Conservation (phyloP, 2,329 filamentous ascomycete genomes). For the Aspergillus costaricaensis region DNA sequence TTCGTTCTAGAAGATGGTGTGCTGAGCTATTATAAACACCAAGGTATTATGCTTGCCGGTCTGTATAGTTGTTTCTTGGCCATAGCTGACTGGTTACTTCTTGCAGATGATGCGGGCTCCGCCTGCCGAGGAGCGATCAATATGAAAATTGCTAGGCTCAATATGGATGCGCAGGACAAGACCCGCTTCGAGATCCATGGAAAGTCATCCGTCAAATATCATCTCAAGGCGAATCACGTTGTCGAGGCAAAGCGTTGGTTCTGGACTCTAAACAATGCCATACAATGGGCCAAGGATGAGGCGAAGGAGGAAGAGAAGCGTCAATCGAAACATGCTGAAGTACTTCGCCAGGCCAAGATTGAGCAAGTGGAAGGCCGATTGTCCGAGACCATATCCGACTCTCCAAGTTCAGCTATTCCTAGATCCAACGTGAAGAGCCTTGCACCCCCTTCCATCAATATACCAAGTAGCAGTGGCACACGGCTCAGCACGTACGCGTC, state of each 20-base stretch:
- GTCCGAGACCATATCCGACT: constrained; percentile 47
- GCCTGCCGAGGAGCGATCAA: constrained; percentile 98
- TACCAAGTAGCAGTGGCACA: constrained; percentile 43
- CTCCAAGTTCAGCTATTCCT: constrained; percentile 28
- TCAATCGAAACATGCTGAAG: constrained; percentile 71
- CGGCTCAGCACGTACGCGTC: constrained; percentile 53
- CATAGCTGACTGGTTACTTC: constrained; percentile 20
- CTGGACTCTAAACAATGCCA: constrained; percentile 98
- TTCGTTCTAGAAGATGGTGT: constrained; percentile 98
- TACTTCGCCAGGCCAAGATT: constrained; percentile 75
- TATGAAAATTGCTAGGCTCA: constrained; percentile 91
- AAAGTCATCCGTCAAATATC: constrained; percentile 98
- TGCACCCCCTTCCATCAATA: constrained; percentile 37
- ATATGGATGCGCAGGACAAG: constrained; percentile 97
- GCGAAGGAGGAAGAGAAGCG: constrained; percentile 85
- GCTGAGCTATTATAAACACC: constrained; percentile 97
- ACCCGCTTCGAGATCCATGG: constrained; percentile 97
- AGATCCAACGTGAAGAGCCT: constrained; percentile 42
- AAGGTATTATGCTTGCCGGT: constrained; percentile 52
- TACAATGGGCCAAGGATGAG: constrained; percentile 97
- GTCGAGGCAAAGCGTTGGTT: constrained; percentile 99
- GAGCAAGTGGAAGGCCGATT: constrained; percentile 64
- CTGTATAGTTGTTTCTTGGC: background rate
- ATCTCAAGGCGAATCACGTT: constrained; percentile 95
- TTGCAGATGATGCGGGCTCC: constrained; percentile 80